A percentile compares a stretch with the other conserved stretches of the same genome.
Evolutionary conservation across 805 yeast genomes (phyloP).

Genomic region (Kluyveromyces starmeri): DNA sequence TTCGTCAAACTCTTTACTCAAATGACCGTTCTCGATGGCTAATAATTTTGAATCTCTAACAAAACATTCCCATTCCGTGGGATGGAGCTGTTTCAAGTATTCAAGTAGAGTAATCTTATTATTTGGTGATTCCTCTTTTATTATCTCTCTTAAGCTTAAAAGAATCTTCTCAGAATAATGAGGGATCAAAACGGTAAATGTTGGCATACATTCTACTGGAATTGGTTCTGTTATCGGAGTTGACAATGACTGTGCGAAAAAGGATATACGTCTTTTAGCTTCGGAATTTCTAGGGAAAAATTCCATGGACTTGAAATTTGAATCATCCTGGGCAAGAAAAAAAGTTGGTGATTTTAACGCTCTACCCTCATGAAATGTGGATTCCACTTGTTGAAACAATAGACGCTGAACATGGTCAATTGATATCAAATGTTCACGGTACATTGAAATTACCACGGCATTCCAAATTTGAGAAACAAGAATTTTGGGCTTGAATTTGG

Average conservation of each 20-base stretch:
- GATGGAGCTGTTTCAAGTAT: slow-evolving; percentile 63
- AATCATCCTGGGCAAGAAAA: slow-evolving; percentile 78
- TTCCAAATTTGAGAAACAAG: slow-evolving; percentile 73
- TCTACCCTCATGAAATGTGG: slow-evolving; percentile 30
- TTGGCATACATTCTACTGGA: slow-evolving; percentile 62
- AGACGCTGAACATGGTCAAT: slow-evolving; percentile 63
- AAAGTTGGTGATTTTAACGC: slow-evolving; percentile 62
- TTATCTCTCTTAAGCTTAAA: slow-evolving; percentile 66
- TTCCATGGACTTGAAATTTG: slow-evolving; percentile 44
- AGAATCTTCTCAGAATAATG: slow-evolving; percentile 80
- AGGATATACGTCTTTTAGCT: slow-evolving; percentile 75
- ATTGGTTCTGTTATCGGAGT: slow-evolving; percentile 75
- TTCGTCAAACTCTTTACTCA: slow-evolving; percentile 7
- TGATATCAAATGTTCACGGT: slow-evolving; percentile 67
- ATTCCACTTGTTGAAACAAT: slow-evolving; percentile 43
- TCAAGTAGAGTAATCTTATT: slow-evolving; percentile 66
- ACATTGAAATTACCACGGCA: slow-evolving; percentile 74
- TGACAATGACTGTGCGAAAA: slow-evolving; percentile 82
- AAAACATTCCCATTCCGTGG: slow-evolving; percentile 73
- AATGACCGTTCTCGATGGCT: slow-evolving; percentile 42
- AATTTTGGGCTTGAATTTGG: slow-evolving; percentile 41
- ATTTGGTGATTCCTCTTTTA: slow-evolving; percentile 53
- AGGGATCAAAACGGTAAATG: slow-evolving; percentile 77
- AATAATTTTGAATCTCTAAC: slow-evolving; percentile 65
- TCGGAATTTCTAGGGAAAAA: slow-evolving; percentile 57